Evolutionary conservation across 2,329 filamentous ascomycete genomes (phyloP).

Genomic region (Pseudogymnoascus sp.): DNA sequence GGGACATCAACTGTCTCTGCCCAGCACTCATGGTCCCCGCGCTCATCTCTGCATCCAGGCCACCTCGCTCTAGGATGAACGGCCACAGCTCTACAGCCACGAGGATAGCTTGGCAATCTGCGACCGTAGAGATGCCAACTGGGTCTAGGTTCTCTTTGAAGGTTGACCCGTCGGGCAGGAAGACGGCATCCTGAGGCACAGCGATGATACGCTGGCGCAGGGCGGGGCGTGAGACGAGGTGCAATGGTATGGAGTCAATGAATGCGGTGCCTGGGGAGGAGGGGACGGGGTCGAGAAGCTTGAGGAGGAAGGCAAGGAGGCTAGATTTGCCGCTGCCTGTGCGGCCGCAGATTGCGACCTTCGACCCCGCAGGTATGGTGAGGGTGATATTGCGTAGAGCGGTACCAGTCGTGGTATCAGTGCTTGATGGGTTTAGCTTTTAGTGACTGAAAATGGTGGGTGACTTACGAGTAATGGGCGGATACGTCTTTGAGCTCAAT

Average conservation of each 20-base stretch:
- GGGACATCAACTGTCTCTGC: constrained; percentile 38
- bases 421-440: constrained; percentile 10
- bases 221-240: constrained; percentile 31
- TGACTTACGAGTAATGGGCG: constrained; percentile 18
- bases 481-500: constrained; percentile 19
- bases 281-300: constrained; percentile 28
- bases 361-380: constrained; percentile 25
- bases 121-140: constrained; percentile 22
- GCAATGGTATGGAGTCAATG: constrained; percentile 36
- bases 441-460: neutral
- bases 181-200: constrained; percentile 46
- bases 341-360: constrained; percentile 28
- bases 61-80: constrained; percentile 27
- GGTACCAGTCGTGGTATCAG: constrained; percentile 14
- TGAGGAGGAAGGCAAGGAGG: constrained; percentile 33
- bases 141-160: constrained; percentile 39
- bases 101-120: constrained; percentile 11
- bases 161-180: constrained; percentile 37
- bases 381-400: constrained; percentile 26
- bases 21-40: constrained; percentile 33
- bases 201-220: constrained; percentile 42
- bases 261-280: constrained; percentile 29
- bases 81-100: constrained; percentile 11
- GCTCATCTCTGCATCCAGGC: constrained; percentile 28
- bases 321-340: constrained; percentile 35